Base-by-base conservation (phyloP, 768 basidiomycete genomes). In the Guyanaporus albipodus region DNA sequence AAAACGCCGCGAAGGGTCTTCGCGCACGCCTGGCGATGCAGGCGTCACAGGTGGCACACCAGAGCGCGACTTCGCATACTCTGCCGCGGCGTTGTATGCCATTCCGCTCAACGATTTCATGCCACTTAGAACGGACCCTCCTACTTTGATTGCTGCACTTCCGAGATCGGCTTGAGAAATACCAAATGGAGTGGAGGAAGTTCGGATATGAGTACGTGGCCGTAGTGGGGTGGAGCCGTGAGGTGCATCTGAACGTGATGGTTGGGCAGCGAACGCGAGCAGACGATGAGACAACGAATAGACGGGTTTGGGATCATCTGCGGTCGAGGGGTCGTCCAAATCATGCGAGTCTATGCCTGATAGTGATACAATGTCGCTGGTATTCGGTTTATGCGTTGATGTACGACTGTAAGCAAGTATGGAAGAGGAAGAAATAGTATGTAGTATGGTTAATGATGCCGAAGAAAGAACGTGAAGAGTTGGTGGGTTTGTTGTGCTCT, bases 51-150 rank as follows among this genome's bases (percentile, higher is more conserved):
- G 10, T 1, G 45, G 24, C 28, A 31, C 12, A 11, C 47, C 52
- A 34, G 56, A 63, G 22, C 61, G 65, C 12, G 68, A 46, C 19
- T n/a, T n/a, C n/a, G n/a, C n/a, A n/a, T 71, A 72, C 41, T 69
- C 55, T 19, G 65, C 28, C 15, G 71, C 74, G 31, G 78, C 80
- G n/a, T 72, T 72, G 27, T 75, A 72, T 1, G 83, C 85, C 55
- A 80, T 69, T 14, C 82, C 82, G 2, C 83, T 79, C 3, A 85
- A 59, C 8, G 76, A 76, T 58, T 77, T 76, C 74, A 87, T 76
- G 17, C 84, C 82, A 53, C 73, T 80, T 46, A 85, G 64, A 8
- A 87, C 72, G 19, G 72, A 77, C 26, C 78, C 82, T 18, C 83
- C 82, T 2, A 82, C 76, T 52, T 73, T 79, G 44, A 77, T 55